Percentiles rank a stretch among this genome's conserved stretches.
These are phyloP conservation scores for Diaporthe sp. DNA, from an alignment of 2,329 filamentous ascomycete genomes.

Conservation along the genomic window DNA sequence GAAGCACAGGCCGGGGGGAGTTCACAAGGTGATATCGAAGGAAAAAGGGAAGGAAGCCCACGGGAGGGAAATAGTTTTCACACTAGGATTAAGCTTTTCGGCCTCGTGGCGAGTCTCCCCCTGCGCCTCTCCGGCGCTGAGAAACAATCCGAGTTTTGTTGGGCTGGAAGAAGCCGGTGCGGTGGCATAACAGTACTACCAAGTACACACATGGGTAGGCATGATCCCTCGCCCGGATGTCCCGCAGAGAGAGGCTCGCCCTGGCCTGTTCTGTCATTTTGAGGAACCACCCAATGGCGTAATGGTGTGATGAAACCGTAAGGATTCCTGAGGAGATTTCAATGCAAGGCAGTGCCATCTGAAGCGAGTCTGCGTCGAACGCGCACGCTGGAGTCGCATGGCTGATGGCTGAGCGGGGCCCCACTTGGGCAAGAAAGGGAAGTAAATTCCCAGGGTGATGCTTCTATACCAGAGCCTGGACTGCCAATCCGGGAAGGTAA, in stretches of 20 bases:
- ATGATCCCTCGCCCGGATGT: constrained; percentile 13
- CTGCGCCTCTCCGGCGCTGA: neutral
- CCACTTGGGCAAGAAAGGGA: neutral
- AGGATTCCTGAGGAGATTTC: constrained; percentile 21
- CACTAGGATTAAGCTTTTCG: constrained; percentile 26
- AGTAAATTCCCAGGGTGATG: constrained; percentile 23
- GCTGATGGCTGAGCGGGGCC: constrained; percentile 7
- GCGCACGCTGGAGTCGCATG: constrained; percentile 9
- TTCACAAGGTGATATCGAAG: neutral
- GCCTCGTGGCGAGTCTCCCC: constrained; percentile 19
- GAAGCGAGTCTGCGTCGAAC: constrained; percentile 14
- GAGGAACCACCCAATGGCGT: constrained; percentile 17
- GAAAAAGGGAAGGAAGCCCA: neutral
- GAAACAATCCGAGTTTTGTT: neutral
- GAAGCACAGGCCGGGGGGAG: neutral
- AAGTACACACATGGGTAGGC: constrained; percentile 14
- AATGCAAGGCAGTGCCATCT: constrained; percentile 20
- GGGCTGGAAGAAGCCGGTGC: neutral
- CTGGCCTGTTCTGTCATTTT: neutral
- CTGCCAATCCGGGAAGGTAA: constrained; percentile 28
- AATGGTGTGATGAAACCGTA: constrained; percentile 28
- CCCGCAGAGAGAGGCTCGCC: neutral
- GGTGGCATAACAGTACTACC: neutral
- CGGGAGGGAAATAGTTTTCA: neutral
- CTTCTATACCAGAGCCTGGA: neutral